Evolutionary conservation across 176 grass and related monocot species (phyloP).

Genomic region (Triticum dicoccoides): DNA sequence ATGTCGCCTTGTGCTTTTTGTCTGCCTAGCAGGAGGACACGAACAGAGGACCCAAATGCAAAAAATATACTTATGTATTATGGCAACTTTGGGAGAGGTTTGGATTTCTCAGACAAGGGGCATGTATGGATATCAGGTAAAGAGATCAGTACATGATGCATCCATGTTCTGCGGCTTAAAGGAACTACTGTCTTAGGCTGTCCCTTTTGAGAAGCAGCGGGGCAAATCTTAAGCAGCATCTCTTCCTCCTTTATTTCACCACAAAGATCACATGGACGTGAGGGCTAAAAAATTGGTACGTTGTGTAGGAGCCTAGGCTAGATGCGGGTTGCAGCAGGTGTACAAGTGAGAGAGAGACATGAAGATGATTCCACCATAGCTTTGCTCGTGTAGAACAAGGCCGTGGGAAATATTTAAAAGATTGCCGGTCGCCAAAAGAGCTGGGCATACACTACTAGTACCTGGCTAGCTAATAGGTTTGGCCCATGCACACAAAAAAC

Average conservation of each 20-base stretch:
- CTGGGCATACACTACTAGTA: neutral
- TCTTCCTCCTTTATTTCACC: slow-evolving; percentile 18
- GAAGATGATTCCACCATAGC: neutral
- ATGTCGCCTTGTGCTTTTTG: neutral
- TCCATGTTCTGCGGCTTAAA: slow-evolving; percentile 34
- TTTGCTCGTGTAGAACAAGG: slow-evolving; percentile 25
- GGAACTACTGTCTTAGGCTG: neutral
- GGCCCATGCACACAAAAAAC: neutral
- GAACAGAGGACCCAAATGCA: neutral
- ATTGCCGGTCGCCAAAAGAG: slow-evolving; percentile 27
- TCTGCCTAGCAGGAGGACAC: neutral
- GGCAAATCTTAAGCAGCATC: slow-evolving; percentile 31
- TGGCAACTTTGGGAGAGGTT: neutral
- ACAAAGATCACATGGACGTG: slow-evolving; percentile 42
- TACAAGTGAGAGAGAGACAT: neutral
- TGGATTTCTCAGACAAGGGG: slow-evolving; percentile 1
- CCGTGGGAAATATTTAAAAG: neutral
- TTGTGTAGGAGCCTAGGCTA: neutral
- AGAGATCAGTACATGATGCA: slow-evolving; percentile 15
- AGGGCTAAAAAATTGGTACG: neutral
- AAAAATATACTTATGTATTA: neutral
- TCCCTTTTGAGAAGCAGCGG: slow-evolving; percentile 22
- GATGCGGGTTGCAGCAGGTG: neutral
- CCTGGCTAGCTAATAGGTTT: neutral
- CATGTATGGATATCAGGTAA: slow-evolving; percentile 16